phyloP scores from a whole-genome alignment of 352 stramenopile species.

The Stramenopiles sp. region DNA sequence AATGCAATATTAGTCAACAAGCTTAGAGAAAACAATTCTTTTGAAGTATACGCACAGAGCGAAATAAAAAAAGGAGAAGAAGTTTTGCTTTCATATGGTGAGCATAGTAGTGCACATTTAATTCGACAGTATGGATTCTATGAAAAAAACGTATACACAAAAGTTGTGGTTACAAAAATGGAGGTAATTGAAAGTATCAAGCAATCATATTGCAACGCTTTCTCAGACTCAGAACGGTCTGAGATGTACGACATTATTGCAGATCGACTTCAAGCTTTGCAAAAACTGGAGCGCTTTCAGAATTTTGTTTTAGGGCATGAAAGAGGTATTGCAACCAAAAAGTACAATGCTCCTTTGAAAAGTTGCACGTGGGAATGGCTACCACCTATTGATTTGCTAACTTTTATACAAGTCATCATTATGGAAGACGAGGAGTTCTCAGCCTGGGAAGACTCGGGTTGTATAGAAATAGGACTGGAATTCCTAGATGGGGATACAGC shows the following conservation, averaged over 20 bases:
- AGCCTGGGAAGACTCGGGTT: neutral
- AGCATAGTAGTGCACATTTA: neutral
- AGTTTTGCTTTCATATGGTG: neutral
- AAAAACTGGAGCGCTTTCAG: neutral
- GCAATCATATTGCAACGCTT: neutral
- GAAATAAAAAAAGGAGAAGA: neutral
- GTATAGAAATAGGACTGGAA: neutral
- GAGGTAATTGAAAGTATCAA: neutral
- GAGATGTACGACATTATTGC: neutral
- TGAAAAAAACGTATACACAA: neutral
- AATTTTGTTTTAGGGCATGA: neutral
- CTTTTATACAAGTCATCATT: neutral
- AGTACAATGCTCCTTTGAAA: too few species aligned
- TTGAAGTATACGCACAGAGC: neutral
- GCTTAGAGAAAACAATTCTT: neutral
- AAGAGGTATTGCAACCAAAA: neutral
- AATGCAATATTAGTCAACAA: neutral
- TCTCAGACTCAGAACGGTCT: neutral
- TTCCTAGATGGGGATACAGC: neutral
- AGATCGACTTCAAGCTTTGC: neutral
- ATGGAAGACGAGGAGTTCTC: neutral
- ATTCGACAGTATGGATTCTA: neutral
- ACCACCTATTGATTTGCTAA: neutral
- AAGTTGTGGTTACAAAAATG: neutral
- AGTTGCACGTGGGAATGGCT: neutral